Evolutionary conservation across 148 eudicot genomes (phyloP).

Genomic region (Cornus suecica): DNA sequence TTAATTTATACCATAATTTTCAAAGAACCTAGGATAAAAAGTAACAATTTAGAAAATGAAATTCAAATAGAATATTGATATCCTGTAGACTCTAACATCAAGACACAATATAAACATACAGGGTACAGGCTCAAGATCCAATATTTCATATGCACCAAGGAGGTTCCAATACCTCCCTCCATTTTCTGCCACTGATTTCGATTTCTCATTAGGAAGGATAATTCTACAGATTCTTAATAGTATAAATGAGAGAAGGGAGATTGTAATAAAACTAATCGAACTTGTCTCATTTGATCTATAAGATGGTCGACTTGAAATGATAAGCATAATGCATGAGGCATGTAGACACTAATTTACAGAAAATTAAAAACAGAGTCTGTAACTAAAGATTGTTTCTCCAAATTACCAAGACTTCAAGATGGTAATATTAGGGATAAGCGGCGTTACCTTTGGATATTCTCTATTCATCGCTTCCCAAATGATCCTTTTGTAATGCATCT

Average conservation of each 20-base stretch:
- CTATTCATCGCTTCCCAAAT: constrained; percentile 20
- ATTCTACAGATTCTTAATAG: not conserved
- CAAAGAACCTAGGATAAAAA: not conserved
- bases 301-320: not conserved
- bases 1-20: no score
- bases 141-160: not conserved
- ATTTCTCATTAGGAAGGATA: not conserved
- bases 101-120: not conserved
- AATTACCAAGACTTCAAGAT: not conserved
- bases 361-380: not conserved
- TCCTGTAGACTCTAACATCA: not conserved
- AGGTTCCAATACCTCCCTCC: not conserved
- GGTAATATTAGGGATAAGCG: not conserved
- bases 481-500: constrained; percentile 8
- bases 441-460: constrained; percentile 15
- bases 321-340: not conserved
- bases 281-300: not conserved
- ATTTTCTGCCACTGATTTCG: not conserved
- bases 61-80: not conserved
- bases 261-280: not conserved
- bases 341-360: no score
- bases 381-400: not conserved
- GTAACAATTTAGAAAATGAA: not conserved
- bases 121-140: not conserved
- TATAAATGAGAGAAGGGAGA: not conserved